Evolutionary conservation across 192 early-diverging fungal genomes (phyloP).

Genomic region (Backusella macrospora): DNA sequence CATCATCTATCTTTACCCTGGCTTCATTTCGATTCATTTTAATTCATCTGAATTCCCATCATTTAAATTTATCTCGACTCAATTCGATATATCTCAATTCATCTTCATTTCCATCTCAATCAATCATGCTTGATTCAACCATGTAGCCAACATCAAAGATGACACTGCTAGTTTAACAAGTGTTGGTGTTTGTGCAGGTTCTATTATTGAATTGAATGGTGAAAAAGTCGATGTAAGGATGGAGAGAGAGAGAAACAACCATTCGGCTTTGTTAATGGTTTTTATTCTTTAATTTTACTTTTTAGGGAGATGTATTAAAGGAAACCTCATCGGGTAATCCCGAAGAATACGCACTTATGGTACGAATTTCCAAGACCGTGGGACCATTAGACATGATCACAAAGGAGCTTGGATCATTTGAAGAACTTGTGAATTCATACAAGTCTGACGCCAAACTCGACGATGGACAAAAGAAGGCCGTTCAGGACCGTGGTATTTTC

Average conservation of each 20-base stretch:
- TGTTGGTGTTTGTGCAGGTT: constrained; percentile 73
- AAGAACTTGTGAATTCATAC: constrained; percentile 39
- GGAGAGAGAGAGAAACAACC: neutral
- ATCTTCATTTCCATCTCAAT: neutral
- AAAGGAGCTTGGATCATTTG: constrained; percentile 11
- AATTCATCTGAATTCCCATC: neutral
- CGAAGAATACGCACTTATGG: constrained; percentile 55
- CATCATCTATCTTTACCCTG: too few relatives aligned
- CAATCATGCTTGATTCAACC: neutral
- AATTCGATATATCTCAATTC: too few relatives aligned
- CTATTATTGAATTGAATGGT: constrained; percentile 77
- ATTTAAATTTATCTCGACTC: too few relatives aligned
- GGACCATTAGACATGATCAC: constrained; percentile 29
- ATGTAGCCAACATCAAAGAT: constrained; percentile 74
- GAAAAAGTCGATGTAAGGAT: constrained; percentile 56
- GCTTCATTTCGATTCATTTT: too few relatives aligned
- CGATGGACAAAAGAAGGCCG: constrained; percentile 54
- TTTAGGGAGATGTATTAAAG: constrained; percentile 25
- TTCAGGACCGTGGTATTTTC: constrained; percentile 69
- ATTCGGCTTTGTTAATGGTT: neutral
- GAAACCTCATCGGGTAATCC: constrained; percentile 49
- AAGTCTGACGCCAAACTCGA: constrained; percentile 39
- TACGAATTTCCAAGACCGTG: constrained; percentile 48
- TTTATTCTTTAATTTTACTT: too few relatives aligned
- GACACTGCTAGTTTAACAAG: constrained; percentile 61